Base-by-base conservation (phyloP, 306 rosid genomes). In the Begonia loranthoides region DNA sequence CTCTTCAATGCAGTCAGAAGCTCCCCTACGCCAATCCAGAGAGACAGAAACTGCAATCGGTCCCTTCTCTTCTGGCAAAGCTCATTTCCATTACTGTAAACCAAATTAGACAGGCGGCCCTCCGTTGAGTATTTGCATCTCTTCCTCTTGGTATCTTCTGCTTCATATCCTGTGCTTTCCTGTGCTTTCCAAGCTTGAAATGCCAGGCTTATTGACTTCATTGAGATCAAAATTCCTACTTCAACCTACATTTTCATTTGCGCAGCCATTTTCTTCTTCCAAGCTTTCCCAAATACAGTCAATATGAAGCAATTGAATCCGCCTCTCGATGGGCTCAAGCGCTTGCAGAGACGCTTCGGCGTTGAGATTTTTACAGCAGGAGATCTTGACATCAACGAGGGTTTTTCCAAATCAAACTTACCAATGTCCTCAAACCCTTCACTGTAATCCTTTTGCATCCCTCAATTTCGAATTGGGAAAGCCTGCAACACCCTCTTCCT, bases 1-100 rank as follows among this genome's bases (percentile, higher is more conserved):
- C 51, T 59, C 36, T 76, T 76, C 71, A 89, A 64, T 2, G 80
- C 84, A 39, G 80, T 75, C 55, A 89, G 71, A 40, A 70, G 75
- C 58, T 84, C 87, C 12, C 94, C 97, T 12, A 89, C 95, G 15
- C 49, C 82, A 41, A 89, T 76, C 97, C 97, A 84, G 14, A 89
- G 89, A 41, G 95, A 84, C 2, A 89, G 87, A 52, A 67, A 77
- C 34, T 47, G 62, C 50, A 84, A 63, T 67, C 59, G 65, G 41
- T 79, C 89, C 97, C 95, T 81, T 54, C 73, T 60, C 63, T 73
- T 71, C 55, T 62, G 50, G 71, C 62, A 59, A 43, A 38, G 64
- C 54, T 68, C 83, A 57, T 66, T 71, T 19, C 70, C 80, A 52
- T 68, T 70, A 51, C 54, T 13, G 9, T 60, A 12, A 13, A 49